phyloP scores from a whole-genome alignment of 2,329 filamentous ascomycete species.

The Venturia oleaginea region DNA sequence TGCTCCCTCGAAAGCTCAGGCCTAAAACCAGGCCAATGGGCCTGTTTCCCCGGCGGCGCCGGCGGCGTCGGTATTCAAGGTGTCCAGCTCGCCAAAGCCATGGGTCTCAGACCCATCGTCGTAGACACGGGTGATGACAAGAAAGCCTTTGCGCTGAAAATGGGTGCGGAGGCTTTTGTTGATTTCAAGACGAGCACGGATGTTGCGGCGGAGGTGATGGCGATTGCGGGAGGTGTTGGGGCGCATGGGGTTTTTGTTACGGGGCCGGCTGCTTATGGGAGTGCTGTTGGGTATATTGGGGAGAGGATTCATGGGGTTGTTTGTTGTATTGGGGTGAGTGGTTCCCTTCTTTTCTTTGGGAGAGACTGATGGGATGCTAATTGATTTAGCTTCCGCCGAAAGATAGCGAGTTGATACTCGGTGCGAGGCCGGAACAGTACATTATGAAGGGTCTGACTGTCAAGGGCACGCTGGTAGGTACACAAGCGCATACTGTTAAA shows the following conservation, averaged over 20 bases:
- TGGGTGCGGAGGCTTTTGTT: constrained; percentile 29
- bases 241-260: constrained; percentile 33
- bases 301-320: constrained; percentile 41
- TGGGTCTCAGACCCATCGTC: constrained; percentile 29
- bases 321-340: constrained; percentile 39
- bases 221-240: constrained; percentile 27
- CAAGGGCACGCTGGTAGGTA: constrained; percentile 35
- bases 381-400: background rate
- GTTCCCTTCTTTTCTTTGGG: constrained; percentile 28
- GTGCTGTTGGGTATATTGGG: constrained; percentile 36
- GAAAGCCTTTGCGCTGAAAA: constrained; percentile 23
- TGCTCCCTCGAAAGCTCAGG: constrained; percentile 44
- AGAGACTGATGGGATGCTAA: background rate
- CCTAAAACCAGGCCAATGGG: constrained; percentile 44
- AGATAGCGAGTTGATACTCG: constrained; percentile 17
- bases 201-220: constrained; percentile 26
- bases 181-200: constrained; percentile 28
- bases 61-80: constrained; percentile 51
- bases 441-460: constrained; percentile 27
- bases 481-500: constrained; percentile 39
- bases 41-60: constrained; percentile 45
- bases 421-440: constrained; percentile 10
- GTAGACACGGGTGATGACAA: constrained; percentile 30
- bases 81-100: constrained; percentile 37
- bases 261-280: constrained; percentile 32